Evolutionary conservation across 768 basidiomycete genomes (phyloP).

Genomic region (Boletus reticulatus): DNA sequence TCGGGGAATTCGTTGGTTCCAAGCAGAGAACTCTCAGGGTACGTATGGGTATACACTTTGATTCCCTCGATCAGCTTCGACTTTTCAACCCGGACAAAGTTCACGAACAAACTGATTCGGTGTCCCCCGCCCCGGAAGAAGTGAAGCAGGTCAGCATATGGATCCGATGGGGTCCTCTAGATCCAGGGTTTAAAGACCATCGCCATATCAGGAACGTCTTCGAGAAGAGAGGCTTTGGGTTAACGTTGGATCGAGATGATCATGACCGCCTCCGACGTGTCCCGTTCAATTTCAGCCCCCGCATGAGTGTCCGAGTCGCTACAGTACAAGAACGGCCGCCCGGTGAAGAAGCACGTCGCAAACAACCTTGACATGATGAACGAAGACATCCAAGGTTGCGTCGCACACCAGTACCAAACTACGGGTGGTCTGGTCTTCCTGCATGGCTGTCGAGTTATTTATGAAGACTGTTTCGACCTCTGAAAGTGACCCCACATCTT

Average conservation of each 20-base stretch:
- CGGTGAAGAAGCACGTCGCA: constrained; percentile 15
- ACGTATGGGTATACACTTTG: too few species aligned
- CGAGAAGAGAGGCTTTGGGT: constrained; percentile 30
- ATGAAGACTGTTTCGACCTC: too few species aligned
- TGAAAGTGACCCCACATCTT: background rate
- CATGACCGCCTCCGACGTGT: constrained; percentile 16
- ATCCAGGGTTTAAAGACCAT: background rate
- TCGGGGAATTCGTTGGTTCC: constrained; percentile 17
- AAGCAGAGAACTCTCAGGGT: constrained; percentile 6
- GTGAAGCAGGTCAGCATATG: constrained; percentile 11
- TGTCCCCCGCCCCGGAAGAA: constrained; percentile 13
- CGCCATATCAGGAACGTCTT: constrained; percentile 20
- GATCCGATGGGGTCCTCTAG: background rate
- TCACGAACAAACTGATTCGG: constrained; percentile 29
- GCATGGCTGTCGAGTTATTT: constrained; percentile 17
- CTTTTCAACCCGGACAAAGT: constrained; percentile 9
- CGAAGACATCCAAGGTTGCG: background rate
- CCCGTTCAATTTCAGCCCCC: constrained; percentile 15
- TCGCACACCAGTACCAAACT: constrained; percentile 19
- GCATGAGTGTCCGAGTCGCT: constrained; percentile 27
- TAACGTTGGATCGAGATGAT: constrained; percentile 14
- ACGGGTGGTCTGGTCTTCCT: constrained; percentile 24
- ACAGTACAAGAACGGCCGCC: constrained; percentile 23
- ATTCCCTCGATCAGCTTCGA: background rate
- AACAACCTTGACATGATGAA: background rate